Evolutionary conservation across 768 basidiomycete species (phyloP), one percentile per base, ranked within the genome.

Genomic region (Lactarius indigo): DNA sequence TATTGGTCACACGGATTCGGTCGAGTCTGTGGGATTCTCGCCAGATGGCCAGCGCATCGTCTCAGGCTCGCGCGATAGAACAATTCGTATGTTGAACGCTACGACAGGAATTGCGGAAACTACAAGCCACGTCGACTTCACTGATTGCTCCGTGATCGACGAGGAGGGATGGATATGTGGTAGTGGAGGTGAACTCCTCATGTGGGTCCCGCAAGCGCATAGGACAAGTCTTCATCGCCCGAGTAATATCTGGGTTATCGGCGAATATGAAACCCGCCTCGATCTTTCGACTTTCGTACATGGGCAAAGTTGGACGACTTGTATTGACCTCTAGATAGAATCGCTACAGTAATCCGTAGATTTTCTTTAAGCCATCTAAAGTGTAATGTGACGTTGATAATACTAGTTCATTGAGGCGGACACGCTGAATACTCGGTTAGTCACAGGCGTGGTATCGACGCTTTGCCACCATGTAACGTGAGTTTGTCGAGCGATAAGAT

Each of bases 11-110:
- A 55, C 23, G 12, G 12, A 17, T 50, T 31, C 6, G 13, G 59
- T 68, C 7, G 2, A 2, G 6, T 68, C 64, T 33, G 69, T 71
- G 31, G 69, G 44, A 15, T 71, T 65, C 50, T 66, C 69, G 3
- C 69, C 60, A 10, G 69, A 71, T 67, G 58, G 58, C 39, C 33
- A n/a, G 33, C 58, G 28, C 58, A 35, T 59, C 18, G 35, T 23
- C 23, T 59, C 58, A 35, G 58, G 35, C n/a, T 59, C 58, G 26
- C 5, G 0, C 8, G 58, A 59, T 47, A 2, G 8, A 20, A 8
- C n/a, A 47, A 47, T 3, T 47, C 44, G 8, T 9, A n/a, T 10
- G 9, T 8, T 47, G 7, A 10, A 2, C n/a, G 3, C 9, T 47
- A 9, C 9, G 9, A n/a, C 44, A 47, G 44, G 20, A n/a, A n/a